Base-by-base conservation (phyloP, 2,329 filamentous ascomycete species). In the Exophiala sp. region DNA sequence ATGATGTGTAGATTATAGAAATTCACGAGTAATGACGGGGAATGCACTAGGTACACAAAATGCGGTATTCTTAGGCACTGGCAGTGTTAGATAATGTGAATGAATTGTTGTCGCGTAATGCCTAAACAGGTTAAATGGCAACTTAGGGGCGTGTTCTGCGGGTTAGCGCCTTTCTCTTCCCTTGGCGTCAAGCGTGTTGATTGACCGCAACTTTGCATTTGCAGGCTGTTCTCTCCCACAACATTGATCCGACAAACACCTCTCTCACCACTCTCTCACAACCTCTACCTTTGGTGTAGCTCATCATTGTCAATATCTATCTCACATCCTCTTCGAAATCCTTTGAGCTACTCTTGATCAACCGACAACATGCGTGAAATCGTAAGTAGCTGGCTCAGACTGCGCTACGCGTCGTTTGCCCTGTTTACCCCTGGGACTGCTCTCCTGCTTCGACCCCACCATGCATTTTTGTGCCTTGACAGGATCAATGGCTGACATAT, bases 281-380 rank as follows among this genome's bases (percentile, higher is more conserved):
- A 24, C 41, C 29, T 43, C 24, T 20, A 8, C 14, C 20, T 43
- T 14, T 43, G 6, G 4, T 29, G 41, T n/a, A 29, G 41, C 20
- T 43, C 18, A 4, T 32, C 20, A n/a, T 43, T 43, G 18, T 43
- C 41, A 14, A 42, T 16, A 9, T 21, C 12, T 8, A 29, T 29
- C 24, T 32, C 35, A 34, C 43, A 36, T 51, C 52, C 32, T 47
- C 49, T 48, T 44, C 40, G 14, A 38, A 32, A 11, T 18, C 20
- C 35, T 36, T 40, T 52, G 29, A 40, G 41, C 34, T 43, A 29
- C 32, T 16, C 40, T 33, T 49, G 40, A 52, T 36, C 34, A 42
- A 36, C 45, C 48, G 44, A 48, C 82, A 86, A 77, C 64, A 87
- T 87, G 84, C 84, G 84, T 83, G 84, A 87, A 78, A 87, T 87